Conservation (phyloP, 495 filamentous ascomycete genomes). For the Letharia lupina region DNA sequence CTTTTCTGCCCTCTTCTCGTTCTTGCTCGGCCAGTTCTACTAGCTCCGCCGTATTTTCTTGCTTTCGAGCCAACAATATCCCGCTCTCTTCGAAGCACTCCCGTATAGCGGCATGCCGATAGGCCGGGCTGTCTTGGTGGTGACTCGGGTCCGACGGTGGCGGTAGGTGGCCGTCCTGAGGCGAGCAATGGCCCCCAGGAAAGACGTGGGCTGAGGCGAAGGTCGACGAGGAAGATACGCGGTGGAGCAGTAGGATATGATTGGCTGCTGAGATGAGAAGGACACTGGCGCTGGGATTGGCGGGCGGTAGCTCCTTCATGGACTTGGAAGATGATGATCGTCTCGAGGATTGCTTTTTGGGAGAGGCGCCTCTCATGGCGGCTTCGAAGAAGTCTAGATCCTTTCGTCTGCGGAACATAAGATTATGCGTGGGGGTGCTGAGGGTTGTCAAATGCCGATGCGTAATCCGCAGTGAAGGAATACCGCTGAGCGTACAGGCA, state of each 20-base stretch:
- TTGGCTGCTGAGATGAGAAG: constrained; percentile 79
- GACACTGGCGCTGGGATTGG: constrained; percentile 45
- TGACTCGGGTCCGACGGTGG: constrained; percentile 35
- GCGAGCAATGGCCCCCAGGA: constrained; percentile 78
- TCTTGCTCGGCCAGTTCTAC: constrained; percentile 45
- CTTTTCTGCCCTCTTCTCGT: constrained; percentile 56
- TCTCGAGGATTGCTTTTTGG: background rate
- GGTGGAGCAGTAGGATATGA: constrained; percentile 78
- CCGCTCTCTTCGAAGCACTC: constrained; percentile 96
- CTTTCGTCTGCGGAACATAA: constrained; percentile 4
- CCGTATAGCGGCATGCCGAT: constrained; percentile 70
- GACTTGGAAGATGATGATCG: background rate
- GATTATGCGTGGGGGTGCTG: background rate
- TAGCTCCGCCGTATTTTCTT: constrained; percentile 27
- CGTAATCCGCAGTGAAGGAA: background rate
- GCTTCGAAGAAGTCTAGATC: background rate
- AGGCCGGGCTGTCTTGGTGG: constrained; percentile 59
- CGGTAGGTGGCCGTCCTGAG: constrained; percentile 52
- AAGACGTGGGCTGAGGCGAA: constrained; percentile 95
- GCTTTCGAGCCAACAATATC: constrained; percentile 62
- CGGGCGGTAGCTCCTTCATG: background rate
- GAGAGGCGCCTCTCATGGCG: constrained; percentile 6
- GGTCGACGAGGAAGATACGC: constrained; percentile 69
- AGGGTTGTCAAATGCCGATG: background rate
- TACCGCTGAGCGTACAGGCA: background rate